These are phyloP conservation scores for Kalaharituber pfeilii DNA, from an alignment of 2,329 filamentous ascomycete species.

Conservation along the genomic window DNA sequence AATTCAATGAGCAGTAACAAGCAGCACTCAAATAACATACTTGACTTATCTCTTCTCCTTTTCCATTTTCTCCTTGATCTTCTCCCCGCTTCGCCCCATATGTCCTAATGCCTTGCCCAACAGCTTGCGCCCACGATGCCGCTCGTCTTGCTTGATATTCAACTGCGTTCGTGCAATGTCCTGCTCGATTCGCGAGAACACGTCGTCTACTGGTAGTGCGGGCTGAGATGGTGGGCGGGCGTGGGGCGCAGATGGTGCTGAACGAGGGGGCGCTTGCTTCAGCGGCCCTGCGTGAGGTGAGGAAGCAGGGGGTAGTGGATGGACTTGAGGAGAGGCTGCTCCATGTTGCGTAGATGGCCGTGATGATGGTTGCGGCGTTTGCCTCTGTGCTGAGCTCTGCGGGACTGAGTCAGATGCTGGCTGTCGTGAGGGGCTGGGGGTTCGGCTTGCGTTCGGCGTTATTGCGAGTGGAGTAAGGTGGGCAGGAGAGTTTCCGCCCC, in stretches of 20 bases:
- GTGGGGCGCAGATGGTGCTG: background rate
- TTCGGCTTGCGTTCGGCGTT: too few relatives aligned
- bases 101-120: background rate
- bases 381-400: too few relatives aligned
- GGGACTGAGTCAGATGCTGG: too few relatives aligned
- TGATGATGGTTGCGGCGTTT: too few relatives aligned
- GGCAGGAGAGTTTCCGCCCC: too few relatives aligned
- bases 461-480: too few relatives aligned
- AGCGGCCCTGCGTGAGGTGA: background rate
- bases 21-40: too few relatives aligned
- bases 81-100: background rate
- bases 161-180: background rate
- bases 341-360: background rate
- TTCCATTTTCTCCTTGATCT: background rate
- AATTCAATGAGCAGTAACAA: too few relatives aligned
- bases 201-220: background rate
- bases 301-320: background rate
- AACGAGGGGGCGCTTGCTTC: background rate
- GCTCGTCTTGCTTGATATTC: background rate
- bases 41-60: background rate
- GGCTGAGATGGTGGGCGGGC: background rate
- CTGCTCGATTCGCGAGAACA: conserved; percentile 1
- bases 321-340: background rate
- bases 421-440: too few relatives aligned
- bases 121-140: background rate